Evolutionary conservation across 2,329 filamentous ascomycete species (phyloP).

Genomic region (Ascochyta clinopodiicola): DNA sequence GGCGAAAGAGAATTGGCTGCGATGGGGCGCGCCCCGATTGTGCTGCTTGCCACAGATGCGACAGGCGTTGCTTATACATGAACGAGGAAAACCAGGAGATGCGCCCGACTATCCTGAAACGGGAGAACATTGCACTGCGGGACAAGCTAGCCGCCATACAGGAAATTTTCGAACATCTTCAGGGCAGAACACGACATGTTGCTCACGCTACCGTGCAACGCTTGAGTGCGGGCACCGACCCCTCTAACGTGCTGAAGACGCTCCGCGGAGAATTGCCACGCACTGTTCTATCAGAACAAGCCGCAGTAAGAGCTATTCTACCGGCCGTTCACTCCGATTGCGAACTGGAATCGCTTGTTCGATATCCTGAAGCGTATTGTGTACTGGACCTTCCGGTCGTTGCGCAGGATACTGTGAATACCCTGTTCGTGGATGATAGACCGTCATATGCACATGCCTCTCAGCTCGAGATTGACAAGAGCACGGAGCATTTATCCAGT

Average conservation of each 20-base stretch:
- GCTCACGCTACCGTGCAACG: slow-evolving; percentile 16
- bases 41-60: slow-evolving; percentile 15
- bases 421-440: slow-evolving; percentile 6
- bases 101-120: slow-evolving; percentile 19
- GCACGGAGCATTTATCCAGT: not conserved
- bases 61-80: slow-evolving; percentile 18
- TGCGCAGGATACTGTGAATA: slow-evolving; percentile 7
- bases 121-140: slow-evolving; percentile 16
- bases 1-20: slow-evolving; percentile 19
- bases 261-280: slow-evolving; percentile 12
- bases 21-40: slow-evolving; percentile 16
- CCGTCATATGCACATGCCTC: slow-evolving; percentile 2
- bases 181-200: slow-evolving; percentile 9
- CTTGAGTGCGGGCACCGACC: slow-evolving; percentile 11
- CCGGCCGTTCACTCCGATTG: slow-evolving; percentile 18
- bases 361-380: slow-evolving; percentile 17
- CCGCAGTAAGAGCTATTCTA: slow-evolving; percentile 14
- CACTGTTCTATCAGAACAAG: slow-evolving; percentile 11
- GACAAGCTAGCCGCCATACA: slow-evolving; percentile 14
- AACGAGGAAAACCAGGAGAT: slow-evolving; percentile 18
- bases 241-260: slow-evolving; percentile 12
- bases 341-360: slow-evolving; percentile 20
- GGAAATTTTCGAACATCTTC: slow-evolving; percentile 16
- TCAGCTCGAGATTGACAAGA: slow-evolving; percentile 1
- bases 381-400: slow-evolving; percentile 12